Percentiles rank a stretch among this genome's conserved stretches.
Evolutionary conservation across 495 filamentous ascomycete genomes (phyloP).

Genomic region (Viridothelium virens): DNA sequence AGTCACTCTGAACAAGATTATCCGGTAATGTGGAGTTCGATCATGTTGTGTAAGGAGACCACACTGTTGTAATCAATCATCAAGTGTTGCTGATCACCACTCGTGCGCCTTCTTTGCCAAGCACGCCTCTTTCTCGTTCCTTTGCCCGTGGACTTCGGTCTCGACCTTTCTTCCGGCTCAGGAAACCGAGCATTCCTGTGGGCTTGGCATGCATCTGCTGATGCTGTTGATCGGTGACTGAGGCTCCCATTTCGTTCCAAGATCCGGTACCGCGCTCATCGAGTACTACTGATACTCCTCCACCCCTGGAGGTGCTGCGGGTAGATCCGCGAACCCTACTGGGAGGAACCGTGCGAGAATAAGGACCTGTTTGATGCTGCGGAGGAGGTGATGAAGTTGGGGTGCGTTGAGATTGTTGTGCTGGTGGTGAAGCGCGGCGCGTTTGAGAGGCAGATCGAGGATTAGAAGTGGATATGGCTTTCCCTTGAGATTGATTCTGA

Average conservation of each 20-base stretch:
- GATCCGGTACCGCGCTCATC: conserved; percentile 78
- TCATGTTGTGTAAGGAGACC: too few species aligned
- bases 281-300: conserved; percentile 84
- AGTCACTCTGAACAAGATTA: not conserved
- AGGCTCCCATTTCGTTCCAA: conserved; percentile 71
- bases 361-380: conserved; percentile 13
- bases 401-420: not conserved
- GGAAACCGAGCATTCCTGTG: conserved; percentile 81
- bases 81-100: conserved; percentile 35
- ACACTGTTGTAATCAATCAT: not conserved
- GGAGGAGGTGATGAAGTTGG: conserved; percentile 18
- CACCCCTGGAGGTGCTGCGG: conserved; percentile 65
- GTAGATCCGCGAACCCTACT: conserved; percentile 41
- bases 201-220: conserved; percentile 57
- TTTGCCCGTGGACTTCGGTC: conserved; percentile 82
- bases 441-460: not conserved
- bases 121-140: conserved; percentile 72
- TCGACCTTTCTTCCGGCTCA: conserved; percentile 79
- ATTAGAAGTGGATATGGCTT: not conserved
- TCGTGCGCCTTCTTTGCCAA: conserved; percentile 91
- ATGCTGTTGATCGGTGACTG: conserved; percentile 42
- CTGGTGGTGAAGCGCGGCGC: not conserved
- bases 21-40: not conserved
- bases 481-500: not conserved
- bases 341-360: not conserved